Conservation (phyloP, 2,329 filamentous ascomycete genomes). For the Pseudocercospora fijiensis region DNA sequence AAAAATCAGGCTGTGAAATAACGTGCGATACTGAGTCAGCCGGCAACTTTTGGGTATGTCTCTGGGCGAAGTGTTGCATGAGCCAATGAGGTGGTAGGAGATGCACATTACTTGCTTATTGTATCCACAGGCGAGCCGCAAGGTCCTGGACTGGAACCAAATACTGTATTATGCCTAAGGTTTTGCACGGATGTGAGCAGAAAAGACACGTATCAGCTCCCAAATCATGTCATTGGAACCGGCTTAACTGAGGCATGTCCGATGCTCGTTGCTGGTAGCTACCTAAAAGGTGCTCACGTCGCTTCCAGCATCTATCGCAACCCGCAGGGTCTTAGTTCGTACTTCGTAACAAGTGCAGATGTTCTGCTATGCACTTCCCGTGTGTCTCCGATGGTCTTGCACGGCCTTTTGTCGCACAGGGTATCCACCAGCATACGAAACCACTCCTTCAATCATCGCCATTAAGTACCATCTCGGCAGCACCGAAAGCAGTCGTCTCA, state of each 20-base stretch:
- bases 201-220: background rate
- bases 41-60: background rate
- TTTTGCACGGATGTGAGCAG: background rate
- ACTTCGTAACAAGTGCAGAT: background rate
- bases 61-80: background rate
- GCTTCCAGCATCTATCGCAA: background rate
- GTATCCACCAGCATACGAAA: background rate
- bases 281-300: background rate
- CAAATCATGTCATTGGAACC: background rate
- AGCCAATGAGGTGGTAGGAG: background rate
- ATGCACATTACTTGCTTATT: background rate
- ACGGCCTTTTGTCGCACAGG: background rate
- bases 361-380: background rate
- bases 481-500: slow-evolving; percentile 30
- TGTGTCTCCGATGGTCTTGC: background rate
- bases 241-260: background rate
- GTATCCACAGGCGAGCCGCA: background rate
- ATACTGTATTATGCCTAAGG: background rate
- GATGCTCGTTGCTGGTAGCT: background rate
- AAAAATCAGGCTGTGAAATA: background rate
- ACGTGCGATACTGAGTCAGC: background rate
- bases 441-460: slow-evolving; percentile 24
- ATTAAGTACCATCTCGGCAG: slow-evolving; percentile 31
- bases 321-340: background rate
- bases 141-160: background rate